Conservation (phyloP, 1,139 yeast genomes). For the Pichia sp. region DNA sequence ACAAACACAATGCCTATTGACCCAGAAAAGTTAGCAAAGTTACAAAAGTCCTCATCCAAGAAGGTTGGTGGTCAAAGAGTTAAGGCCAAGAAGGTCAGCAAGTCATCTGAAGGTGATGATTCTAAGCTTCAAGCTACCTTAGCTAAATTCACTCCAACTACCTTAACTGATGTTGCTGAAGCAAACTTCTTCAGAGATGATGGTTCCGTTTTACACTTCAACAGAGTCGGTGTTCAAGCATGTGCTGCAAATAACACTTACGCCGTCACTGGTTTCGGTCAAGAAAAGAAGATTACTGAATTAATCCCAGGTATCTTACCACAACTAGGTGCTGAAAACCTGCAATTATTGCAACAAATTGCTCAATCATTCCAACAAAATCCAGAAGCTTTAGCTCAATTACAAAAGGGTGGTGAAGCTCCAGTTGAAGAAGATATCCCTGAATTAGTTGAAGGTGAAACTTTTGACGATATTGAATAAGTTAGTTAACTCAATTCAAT, state of each 20-base stretch:
- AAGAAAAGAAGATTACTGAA: conserved; percentile 88
- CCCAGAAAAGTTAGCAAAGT: conserved; percentile 80
- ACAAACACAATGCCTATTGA: conserved; percentile 58
- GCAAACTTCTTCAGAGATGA: conserved; percentile 97
- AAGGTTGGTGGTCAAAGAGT: conserved; percentile 89
- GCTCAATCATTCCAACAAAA: conserved; percentile 76
- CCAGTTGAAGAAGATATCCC: conserved; percentile 71
- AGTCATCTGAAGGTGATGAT: conserved; percentile 70
- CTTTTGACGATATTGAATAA: conserved; percentile 50
- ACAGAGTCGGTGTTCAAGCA: conserved; percentile 91
- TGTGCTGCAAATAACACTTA: conserved; percentile 87
- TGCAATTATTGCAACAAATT: conserved; percentile 80
- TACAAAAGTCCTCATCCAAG: conserved; percentile 66
- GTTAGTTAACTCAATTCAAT: background rate
- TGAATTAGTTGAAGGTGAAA: conserved; percentile 91
- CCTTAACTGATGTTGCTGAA: conserved; percentile 86
- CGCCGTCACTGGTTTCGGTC: conserved; percentile 93
- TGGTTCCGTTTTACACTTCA: conserved; percentile 93
- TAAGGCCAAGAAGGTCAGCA: conserved; percentile 59
- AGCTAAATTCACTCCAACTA: conserved; percentile 84
- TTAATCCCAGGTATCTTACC: conserved; percentile 93
- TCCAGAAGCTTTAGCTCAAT: conserved; percentile 31
- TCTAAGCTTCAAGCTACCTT: conserved; percentile 85
- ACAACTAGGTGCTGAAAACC: conserved; percentile 94
- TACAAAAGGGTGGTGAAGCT: conserved; percentile 39